Percentiles rank a stretch among this genome's conserved stretches.
phyloP scores from a whole-genome alignment of 441 rosid species.

The Mallotus repandus region DNA sequence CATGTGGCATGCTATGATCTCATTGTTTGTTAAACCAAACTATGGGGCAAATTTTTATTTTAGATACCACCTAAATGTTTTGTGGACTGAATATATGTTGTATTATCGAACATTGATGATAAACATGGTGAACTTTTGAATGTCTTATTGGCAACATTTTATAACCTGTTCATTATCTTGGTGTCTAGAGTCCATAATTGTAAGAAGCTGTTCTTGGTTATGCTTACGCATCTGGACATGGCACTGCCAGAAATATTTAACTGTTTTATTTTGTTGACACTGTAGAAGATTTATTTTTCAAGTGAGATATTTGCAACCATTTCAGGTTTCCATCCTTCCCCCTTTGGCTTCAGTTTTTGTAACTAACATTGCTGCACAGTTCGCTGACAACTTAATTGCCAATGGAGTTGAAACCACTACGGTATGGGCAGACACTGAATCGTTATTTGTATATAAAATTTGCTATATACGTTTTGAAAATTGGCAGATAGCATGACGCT shows the following conservation, averaged over 20 bases:
- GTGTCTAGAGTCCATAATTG: background rate
- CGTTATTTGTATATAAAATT: constrained; percentile 7
- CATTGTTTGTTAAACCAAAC: background rate
- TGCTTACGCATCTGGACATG: background rate
- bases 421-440: constrained; percentile 39
- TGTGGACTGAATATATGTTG: background rate
- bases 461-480: constrained; percentile 12
- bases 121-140: background rate
- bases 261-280: background rate
- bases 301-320: constrained; percentile 22
- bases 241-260: background rate
- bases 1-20: background rate
- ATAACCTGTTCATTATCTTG: background rate
- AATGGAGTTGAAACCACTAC: constrained; percentile 78
- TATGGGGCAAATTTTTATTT: background rate
- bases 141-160: background rate
- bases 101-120: background rate
- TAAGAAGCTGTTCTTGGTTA: background rate
- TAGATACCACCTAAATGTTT: background rate
- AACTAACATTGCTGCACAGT: constrained; percentile 72
- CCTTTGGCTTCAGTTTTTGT: constrained; percentile 85
- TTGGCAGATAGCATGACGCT: background rate
- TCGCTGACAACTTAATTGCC: constrained; percentile 81
- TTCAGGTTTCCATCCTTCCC: constrained; percentile 98
- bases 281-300: constrained; percentile 9